These are phyloP conservation scores for Boletus patriciae DNA, from an alignment of 768 basidiomycete species.

Conservation along the genomic window DNA sequence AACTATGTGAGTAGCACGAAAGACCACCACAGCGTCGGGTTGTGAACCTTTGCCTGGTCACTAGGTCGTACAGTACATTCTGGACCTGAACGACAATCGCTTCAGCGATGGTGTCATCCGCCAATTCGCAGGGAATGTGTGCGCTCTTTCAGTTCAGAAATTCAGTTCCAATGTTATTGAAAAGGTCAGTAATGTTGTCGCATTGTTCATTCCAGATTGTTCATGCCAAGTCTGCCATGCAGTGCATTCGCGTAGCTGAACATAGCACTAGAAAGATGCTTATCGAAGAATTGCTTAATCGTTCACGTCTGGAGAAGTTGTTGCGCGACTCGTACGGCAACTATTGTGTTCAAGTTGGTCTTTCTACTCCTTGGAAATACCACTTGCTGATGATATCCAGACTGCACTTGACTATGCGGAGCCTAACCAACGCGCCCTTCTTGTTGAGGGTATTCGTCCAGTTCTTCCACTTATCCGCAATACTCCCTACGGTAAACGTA, in stretches of 20 bases:
- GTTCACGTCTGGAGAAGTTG: slow-evolving; percentile 91
- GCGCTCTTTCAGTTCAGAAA: slow-evolving; percentile 96
- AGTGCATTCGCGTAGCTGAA: slow-evolving; percentile 93
- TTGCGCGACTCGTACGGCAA: slow-evolving; percentile 96
- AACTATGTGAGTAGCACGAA: slow-evolving; percentile 65
- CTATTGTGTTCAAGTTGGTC: slow-evolving; percentile 83
- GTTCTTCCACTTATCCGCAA: slow-evolving; percentile 97
- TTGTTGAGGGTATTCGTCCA: slow-evolving; percentile 98
- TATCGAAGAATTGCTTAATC: slow-evolving; percentile 93
- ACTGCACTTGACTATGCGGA: slow-evolving; percentile 98
- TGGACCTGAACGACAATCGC: slow-evolving; percentile 96
- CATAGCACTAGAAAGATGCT: slow-evolving; percentile 91
- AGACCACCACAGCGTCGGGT: background rate
- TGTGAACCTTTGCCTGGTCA: slow-evolving; percentile 5
- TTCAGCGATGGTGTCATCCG: slow-evolving; percentile 98
- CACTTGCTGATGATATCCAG: slow-evolving; percentile 41
- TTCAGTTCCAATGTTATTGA: slow-evolving; percentile 99
- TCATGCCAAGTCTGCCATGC: background rate
- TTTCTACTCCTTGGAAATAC: slow-evolving; percentile 1
- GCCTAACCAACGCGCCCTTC: slow-evolving; percentile 83
- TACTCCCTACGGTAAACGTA: slow-evolving; percentile 98
- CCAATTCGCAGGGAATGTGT: slow-evolving; percentile 97
- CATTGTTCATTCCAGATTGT: background rate
- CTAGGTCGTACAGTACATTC: slow-evolving; percentile 96
- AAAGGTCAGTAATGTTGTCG: slow-evolving; percentile 54